phyloP scores from a whole-genome alignment of 2,329 filamentous ascomycete species.

The Cytospora piceae region DNA sequence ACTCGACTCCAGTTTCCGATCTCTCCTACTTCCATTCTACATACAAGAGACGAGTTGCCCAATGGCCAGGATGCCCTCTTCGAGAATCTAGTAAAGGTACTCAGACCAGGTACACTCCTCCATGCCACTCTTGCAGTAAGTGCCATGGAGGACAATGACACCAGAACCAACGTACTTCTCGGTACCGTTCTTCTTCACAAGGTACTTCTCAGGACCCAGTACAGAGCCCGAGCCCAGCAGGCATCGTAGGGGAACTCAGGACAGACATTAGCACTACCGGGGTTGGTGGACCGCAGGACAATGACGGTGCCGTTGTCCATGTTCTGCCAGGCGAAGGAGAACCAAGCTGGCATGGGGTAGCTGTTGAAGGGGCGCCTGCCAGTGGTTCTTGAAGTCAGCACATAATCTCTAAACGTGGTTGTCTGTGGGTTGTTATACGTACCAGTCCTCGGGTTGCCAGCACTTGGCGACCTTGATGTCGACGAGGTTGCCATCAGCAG shows the following conservation, averaged over 20 bases:
- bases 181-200: neutral
- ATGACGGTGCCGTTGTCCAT: slow-evolving; percentile 12
- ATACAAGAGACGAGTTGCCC: too few species aligned
- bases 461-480: slow-evolving; percentile 6
- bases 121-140: slow-evolving; percentile 23
- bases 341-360: neutral
- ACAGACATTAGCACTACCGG: slow-evolving; percentile 14
- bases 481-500: slow-evolving; percentile 1
- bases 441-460: neutral
- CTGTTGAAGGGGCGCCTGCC: neutral
- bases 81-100: slow-evolving; percentile 17
- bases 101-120: slow-evolving; percentile 22
- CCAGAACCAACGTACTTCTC: slow-evolving; percentile 10
- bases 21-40: too few species aligned
- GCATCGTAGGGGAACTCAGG: slow-evolving; percentile 17
- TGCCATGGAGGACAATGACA: slow-evolving; percentile 2
- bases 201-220: slow-evolving; percentile 10
- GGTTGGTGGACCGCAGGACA: slow-evolving; percentile 21
- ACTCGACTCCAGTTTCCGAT: too few species aligned
- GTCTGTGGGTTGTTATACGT: too few species aligned
- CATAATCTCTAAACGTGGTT: neutral
- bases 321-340: slow-evolving; percentile 20
- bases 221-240: slow-evolving; percentile 24
- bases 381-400: neutral
- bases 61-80: too few species aligned